Evolutionary conservation across 2,329 filamentous ascomycete species (phyloP).

Genomic region (Beauveria australis): DNA sequence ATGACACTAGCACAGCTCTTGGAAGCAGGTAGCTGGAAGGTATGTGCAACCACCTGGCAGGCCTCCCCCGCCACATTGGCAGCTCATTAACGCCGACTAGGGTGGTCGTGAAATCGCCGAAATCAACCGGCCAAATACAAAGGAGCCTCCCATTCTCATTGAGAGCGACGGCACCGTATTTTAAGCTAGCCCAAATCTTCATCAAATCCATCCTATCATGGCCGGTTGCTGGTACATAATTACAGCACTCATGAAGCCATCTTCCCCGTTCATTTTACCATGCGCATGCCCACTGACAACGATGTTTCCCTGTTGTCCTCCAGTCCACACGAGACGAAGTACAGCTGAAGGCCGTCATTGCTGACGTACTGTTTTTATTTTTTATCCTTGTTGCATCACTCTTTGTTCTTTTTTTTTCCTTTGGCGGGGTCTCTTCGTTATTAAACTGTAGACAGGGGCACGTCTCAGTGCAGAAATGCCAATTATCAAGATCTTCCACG

Average conservation of each 20-base stretch:
- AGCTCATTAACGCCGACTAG: conserved; percentile 28
- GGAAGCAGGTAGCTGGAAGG: conserved; percentile 97
- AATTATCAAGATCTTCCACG: no score
- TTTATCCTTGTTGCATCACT: neutral
- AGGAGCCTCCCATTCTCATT: conserved; percentile 93
- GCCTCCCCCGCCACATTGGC: neutral
- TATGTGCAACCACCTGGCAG: conserved; percentile 27
- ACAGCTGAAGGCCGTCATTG: neutral
- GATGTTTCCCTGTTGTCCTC: neutral
- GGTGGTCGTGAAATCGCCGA: conserved; percentile 93
- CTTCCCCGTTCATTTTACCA: no score
- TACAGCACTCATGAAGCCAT: no score
- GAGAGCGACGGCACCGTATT: conserved; percentile 96
- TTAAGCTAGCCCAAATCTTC: conserved; percentile 33
- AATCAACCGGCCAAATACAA: conserved; percentile 90
- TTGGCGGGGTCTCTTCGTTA: neutral
- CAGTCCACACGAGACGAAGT: neutral
- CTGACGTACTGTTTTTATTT: neutral
- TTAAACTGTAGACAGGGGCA: neutral
- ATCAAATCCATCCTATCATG: neutral
- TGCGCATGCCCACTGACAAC: no score
- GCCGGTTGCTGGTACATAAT: no score
- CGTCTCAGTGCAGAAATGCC: no score
- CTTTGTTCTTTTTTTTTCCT: neutral
- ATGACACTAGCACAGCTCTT: conserved; percentile 81